Percentiles rank a stretch among this genome's conserved stretches.
phyloP scores from a whole-genome alignment of 177 flowering plant genomes.

The Vitis hybrid region DNA sequence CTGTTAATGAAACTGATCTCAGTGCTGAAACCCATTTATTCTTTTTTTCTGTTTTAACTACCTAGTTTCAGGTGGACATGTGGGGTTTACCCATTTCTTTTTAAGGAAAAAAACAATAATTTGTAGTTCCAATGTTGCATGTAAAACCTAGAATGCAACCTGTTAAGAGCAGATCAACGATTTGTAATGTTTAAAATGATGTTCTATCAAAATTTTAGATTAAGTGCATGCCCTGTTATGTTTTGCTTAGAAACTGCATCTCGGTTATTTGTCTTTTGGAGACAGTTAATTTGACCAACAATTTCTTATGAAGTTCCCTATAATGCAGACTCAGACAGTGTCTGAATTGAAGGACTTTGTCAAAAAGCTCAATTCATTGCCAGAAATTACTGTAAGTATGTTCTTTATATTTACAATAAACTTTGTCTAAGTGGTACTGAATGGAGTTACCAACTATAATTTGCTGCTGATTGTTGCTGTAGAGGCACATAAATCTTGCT shows the following conservation, averaged over 20 bases:
- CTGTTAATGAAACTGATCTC: neutral
- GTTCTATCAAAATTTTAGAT: neutral
- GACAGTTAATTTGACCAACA: neutral
- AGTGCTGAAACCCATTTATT: neutral
- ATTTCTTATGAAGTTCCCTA: conserved; percentile 17
- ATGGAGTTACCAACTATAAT: neutral
- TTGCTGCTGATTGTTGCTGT: conserved; percentile 25
- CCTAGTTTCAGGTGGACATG: too few species aligned
- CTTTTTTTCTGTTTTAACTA: neutral
- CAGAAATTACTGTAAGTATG: conserved; percentile 89
- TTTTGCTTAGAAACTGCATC: neutral
- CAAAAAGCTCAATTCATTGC: conserved; percentile 90
- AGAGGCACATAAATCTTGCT: conserved; percentile 99
- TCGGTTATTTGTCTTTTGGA: neutral
- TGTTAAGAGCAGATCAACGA: too few species aligned
- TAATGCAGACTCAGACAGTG: conserved; percentile 71
- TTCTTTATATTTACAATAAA: neutral
- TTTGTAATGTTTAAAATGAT: too few species aligned
- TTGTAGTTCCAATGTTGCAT: too few species aligned
- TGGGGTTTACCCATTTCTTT: too few species aligned
- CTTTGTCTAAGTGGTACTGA: neutral
- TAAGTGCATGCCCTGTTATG: neutral
- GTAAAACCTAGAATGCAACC: too few species aligned
- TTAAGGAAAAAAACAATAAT: too few species aligned
- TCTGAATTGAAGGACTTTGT: conserved; percentile 97